Conservation (phyloP, 2,329 filamentous ascomycete species). For the Metarhizium brunneum region DNA sequence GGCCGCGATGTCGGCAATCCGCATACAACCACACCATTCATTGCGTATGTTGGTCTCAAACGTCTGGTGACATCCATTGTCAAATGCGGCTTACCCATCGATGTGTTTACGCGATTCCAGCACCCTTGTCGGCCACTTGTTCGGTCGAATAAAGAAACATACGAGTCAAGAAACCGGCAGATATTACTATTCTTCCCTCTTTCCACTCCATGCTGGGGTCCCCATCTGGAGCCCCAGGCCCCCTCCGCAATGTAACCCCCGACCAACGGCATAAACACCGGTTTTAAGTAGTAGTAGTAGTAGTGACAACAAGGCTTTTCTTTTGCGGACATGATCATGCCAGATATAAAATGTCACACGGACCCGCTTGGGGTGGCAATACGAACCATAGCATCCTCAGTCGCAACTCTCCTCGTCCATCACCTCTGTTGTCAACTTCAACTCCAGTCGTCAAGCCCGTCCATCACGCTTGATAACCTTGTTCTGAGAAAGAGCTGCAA, state of each 20-base stretch:
- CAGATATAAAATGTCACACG: background rate
- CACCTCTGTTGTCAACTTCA: background rate
- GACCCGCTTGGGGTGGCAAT: background rate
- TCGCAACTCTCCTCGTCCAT: background rate
- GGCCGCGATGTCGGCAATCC: no score
- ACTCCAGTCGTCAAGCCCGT: background rate
- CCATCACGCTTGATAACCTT: background rate
- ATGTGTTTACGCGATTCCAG: background rate
- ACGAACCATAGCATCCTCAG: background rate
- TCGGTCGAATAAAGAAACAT: background rate
- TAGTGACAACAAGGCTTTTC: background rate
- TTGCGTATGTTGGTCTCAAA: no score
- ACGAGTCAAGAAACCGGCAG: background rate
- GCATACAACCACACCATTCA: no score
- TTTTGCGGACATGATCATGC: background rate
- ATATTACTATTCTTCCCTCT: background rate
- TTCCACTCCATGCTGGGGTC: background rate
- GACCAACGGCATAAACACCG: background rate
- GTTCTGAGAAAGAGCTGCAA: background rate
- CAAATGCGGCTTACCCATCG: background rate
- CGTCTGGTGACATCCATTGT: background rate
- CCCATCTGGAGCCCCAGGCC: slow-evolving; percentile 4
- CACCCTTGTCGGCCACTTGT: background rate
- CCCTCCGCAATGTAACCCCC: slow-evolving; percentile 3
- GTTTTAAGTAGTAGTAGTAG: background rate